These are phyloP conservation scores for Vanrija sp. DNA, from an alignment of 1,284 basidiomycete genomes.

Conservation along the genomic window DNA sequence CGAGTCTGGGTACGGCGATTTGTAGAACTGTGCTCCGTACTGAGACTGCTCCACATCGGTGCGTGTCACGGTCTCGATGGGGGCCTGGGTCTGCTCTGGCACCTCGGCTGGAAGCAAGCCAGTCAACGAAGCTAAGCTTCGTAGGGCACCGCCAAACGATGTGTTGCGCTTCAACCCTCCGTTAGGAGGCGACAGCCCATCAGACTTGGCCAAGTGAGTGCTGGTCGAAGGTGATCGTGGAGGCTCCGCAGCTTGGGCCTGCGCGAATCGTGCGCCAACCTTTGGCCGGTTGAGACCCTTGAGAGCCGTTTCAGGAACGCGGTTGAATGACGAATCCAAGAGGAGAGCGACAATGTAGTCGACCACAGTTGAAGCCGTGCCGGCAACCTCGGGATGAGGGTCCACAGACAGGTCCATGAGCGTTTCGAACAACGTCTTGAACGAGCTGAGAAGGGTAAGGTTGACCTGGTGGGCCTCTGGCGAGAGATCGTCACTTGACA, in stretches of 20 bases:
- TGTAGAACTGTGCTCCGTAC: slow-evolving; percentile 26
- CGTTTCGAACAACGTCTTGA: slow-evolving; percentile 87
- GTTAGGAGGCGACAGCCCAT: slow-evolving; percentile 1
- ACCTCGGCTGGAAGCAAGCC: slow-evolving; percentile 31
- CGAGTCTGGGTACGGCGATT: slow-evolving; percentile 41
- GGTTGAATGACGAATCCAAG: slow-evolving; percentile 78
- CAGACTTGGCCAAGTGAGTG: neutral
- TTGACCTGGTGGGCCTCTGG: slow-evolving; percentile 74
- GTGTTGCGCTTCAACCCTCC: slow-evolving; percentile 69
- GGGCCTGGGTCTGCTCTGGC: slow-evolving; percentile 9
- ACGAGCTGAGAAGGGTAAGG: slow-evolving; percentile 76
- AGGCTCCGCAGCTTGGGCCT: neutral
- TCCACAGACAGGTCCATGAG: slow-evolving; percentile 89
- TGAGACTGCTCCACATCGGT: slow-evolving; percentile 14
- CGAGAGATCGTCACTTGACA: slow-evolving; percentile 52
- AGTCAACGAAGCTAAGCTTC: slow-evolving; percentile 60
- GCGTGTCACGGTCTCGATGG: slow-evolving; percentile 11
- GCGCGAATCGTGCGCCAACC: slow-evolving; percentile 11
- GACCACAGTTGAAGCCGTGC: slow-evolving; percentile 82
- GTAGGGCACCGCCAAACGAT: slow-evolving; percentile 79
- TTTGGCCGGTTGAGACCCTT: slow-evolving; percentile 43
- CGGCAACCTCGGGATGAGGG: slow-evolving; percentile 86
- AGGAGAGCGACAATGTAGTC: slow-evolving; percentile 90
- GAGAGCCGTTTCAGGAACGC: slow-evolving; percentile 64
- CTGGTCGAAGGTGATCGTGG: neutral